Evolutionary conservation across 2,329 filamentous ascomycete species (phyloP), one percentile per base, ranked within the genome.

Genomic region (Phaeosphaeria sp.): DNA sequence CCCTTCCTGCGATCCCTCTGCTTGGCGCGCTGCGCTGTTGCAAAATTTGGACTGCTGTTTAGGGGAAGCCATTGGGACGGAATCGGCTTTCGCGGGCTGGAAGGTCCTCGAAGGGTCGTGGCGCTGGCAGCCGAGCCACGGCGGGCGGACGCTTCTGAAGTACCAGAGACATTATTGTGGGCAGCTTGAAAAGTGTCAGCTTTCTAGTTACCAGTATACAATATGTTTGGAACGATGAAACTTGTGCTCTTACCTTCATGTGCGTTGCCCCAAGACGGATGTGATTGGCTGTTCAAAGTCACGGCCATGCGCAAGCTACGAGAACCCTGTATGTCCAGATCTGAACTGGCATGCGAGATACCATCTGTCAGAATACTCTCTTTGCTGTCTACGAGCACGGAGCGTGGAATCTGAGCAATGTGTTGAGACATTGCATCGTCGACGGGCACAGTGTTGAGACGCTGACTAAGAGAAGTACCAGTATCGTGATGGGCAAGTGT

Each of bases 201-300:
- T 49, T 43, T 49, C 54, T 53, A 44, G 48, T 45, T 40, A 53
- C 56, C 50, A 51, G 24, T 39, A 51, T 58, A 62, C 15, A 57
- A 62, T 51, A 70, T 65, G 59, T 64, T 67, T n/a, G 50, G 62
- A 57, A 63, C 60, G 43, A 67, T 58, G 20, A 67, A 57, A 51
- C 66, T 59, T 53, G 57, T 59, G 51, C 68, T 55, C 68, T 72
- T 74, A 71, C 73, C 67, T 48, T 72, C 56, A 21, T 72, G 66
- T 47, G 60, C 61, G 25, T 66, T 49, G 22, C 68, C 61, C 57
- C 68, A 60, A 22, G 67, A 59, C 39, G 73, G 36, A 2, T 56
- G 60, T 22, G 69, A 64, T n/a, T 63, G 59, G 6, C 42, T 54
- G 52, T 62, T 56, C 50, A 66, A 49, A 40, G 68, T 63, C 8